These are phyloP conservation scores for Trifolium dubium DNA, from an alignment of 306 rosid species.

Conservation along the genomic window DNA sequence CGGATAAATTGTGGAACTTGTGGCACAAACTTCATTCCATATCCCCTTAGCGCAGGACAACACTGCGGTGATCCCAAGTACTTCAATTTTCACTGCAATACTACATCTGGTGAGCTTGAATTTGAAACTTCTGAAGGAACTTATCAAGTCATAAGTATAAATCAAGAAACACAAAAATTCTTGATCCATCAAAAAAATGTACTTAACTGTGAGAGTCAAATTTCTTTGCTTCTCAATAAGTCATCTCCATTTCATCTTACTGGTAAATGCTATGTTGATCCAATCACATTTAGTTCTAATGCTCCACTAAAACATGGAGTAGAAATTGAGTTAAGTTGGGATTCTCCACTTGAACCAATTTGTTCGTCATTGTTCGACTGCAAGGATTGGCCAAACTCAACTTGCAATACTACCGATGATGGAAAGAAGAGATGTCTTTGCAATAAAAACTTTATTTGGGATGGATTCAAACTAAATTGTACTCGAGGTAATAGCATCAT, in stretches of 20 bases:
- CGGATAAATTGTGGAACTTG: not conserved
- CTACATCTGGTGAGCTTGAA: not conserved
- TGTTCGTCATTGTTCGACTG: conserved; percentile 66
- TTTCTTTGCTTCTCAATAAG: conserved; percentile 51
- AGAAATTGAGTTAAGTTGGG: conserved; percentile 66
- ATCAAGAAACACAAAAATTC: not conserved
- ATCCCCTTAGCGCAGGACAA: not conserved
- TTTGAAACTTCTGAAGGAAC: not conserved
- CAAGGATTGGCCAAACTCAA: conserved; percentile 71
- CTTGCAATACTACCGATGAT: conserved; percentile 56
- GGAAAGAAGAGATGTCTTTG: not conserved
- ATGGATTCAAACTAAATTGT: not conserved
- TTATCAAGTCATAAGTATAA: not conserved
- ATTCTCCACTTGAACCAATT: conserved; percentile 55
- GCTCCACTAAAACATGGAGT: conserved; percentile 50
- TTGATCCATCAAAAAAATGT: not conserved
- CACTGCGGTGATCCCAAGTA: not conserved
- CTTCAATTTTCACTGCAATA: not conserved
- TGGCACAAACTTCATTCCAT: not conserved
- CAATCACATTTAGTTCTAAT: conserved; percentile 46
- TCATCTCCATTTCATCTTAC: conserved; percentile 65
- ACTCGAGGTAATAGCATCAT: not conserved
- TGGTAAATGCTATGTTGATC: conserved; percentile 53
- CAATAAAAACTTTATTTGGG: not conserved
- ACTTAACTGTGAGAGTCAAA: conserved; percentile 1